Evolutionary conservation across 345 rosid species (phyloP).

Genomic region (Hirschfeldia incana): DNA sequence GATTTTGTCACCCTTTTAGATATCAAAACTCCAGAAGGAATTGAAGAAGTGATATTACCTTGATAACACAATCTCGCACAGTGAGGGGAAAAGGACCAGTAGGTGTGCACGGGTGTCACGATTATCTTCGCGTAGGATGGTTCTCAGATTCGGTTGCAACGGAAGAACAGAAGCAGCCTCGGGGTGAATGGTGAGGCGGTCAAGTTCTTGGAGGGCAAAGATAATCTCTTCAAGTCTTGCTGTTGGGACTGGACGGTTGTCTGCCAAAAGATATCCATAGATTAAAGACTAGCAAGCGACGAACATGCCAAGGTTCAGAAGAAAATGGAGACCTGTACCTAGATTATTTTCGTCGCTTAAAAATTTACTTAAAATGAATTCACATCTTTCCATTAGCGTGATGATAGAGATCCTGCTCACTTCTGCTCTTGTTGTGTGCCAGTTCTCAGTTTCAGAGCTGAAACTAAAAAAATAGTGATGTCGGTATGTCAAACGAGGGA

Average conservation of each 20-base stretch:
- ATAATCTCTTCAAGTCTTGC: constrained; percentile 82
- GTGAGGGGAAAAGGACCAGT: constrained; percentile 76
- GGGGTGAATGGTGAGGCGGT: constrained; percentile 56
- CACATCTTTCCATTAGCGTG: constrained; percentile 72
- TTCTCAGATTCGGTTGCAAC: constrained; percentile 54
- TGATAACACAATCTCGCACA: constrained; percentile 79
- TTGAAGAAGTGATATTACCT: constrained; percentile 50
- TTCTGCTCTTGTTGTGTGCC: constrained; percentile 68
- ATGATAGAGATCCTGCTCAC: constrained; percentile 72
- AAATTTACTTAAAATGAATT: constrained; percentile 67
- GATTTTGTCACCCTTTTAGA: constrained; percentile 5
- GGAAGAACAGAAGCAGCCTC: constrained; percentile 78
- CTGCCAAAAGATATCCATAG: constrained; percentile 42
- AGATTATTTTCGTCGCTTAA: constrained; percentile 67
- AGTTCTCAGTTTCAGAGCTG: constrained; percentile 48
- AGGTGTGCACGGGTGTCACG: constrained; percentile 58
- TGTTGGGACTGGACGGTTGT: constrained; percentile 63
- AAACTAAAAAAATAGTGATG: constrained; percentile 45
- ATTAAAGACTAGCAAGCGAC: constrained; percentile 1
- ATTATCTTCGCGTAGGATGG: constrained; percentile 45
- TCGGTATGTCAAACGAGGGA: constrained; percentile 18
- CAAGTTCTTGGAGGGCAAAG: constrained; percentile 66
- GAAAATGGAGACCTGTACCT: constrained; percentile 47
- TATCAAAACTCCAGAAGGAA: not conserved
- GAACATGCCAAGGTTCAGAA: not conserved